Percentiles rank a stretch among this genome's conserved stretches.
These are phyloP conservation scores for Lactarius sanguifluus DNA, from an alignment of 768 basidiomycete genomes.

Conservation along the genomic window DNA sequence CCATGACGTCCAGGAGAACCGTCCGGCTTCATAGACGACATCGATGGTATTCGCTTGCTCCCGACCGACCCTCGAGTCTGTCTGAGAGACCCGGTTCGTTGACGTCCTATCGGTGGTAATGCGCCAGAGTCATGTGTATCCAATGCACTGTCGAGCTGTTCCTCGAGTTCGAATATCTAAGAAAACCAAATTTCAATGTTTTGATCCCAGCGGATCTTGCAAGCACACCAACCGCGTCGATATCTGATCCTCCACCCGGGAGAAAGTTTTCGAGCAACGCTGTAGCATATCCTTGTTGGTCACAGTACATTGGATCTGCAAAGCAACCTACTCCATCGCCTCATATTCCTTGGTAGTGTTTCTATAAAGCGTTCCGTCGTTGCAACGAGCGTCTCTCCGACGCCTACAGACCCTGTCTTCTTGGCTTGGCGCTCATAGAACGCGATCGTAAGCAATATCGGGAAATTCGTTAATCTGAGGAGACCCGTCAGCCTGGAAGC, in stretches of 20 bases:
- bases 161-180: conserved; percentile 79
- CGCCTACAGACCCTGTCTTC: conserved; percentile 56
- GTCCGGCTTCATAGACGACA: conserved; percentile 18
- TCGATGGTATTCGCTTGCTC: conserved; percentile 17
- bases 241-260: conserved; percentile 68
- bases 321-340: conserved; percentile 62
- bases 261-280: conserved; percentile 74
- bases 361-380: conserved; percentile 71
- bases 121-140: conserved; percentile 46
- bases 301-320: conserved; percentile 3
- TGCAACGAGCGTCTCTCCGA: conserved; percentile 71
- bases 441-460: conserved; percentile 76
- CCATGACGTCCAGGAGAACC: conserved; percentile 9
- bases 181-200: conserved; percentile 11
- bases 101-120: conserved; percentile 33
- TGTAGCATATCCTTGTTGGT: conserved; percentile 35
- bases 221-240: conserved; percentile 58
- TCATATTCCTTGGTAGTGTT: conserved; percentile 71
- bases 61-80: conserved; percentile 15
- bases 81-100: conserved; percentile 37
- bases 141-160: conserved; percentile 59
- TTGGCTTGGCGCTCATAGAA: conserved; percentile 86
- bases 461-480: conserved; percentile 74
- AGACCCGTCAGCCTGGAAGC: conserved; percentile 9
- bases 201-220: background rate